These are phyloP conservation scores for Blastobotrys illinoisensis DNA, from an alignment of 1,139 yeast species.

Conservation along the genomic window DNA sequence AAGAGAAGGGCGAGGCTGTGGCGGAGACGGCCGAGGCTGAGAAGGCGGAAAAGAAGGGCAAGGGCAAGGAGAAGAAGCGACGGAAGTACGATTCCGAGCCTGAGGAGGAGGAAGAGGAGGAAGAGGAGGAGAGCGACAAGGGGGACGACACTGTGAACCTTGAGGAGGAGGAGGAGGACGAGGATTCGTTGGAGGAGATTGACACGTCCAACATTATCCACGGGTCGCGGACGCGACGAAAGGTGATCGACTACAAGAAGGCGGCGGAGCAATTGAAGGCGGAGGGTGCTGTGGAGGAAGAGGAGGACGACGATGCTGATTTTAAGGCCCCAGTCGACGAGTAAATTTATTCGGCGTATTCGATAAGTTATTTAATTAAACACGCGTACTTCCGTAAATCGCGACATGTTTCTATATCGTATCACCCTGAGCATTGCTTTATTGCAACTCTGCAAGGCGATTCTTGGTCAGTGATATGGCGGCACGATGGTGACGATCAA, in stretches of 20 bases:
- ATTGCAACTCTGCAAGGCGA: no score
- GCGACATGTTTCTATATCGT: no score
- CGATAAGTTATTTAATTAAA: no score
- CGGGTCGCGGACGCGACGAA: constrained; percentile 90
- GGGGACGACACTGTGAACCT: constrained; percentile 19
- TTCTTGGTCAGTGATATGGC: no score
- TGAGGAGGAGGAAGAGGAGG: constrained; percentile 37
- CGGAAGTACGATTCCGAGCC: constrained; percentile 30
- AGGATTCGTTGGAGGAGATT: constrained; percentile 77
- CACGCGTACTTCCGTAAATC: no score
- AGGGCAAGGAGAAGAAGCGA: constrained; percentile 24
- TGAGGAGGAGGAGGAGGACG: constrained; percentile 49
- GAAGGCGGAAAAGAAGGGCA: constrained; percentile 17
- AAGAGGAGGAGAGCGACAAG: constrained; percentile 23
- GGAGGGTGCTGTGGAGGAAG: constrained; percentile 37
- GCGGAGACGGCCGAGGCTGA: constrained; percentile 31
- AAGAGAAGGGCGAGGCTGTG: constrained; percentile 21
- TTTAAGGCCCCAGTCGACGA: constrained; percentile 30
- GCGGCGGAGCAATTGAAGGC: constrained; percentile 70
- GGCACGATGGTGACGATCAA: no score
- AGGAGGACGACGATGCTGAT: constrained; percentile 34
- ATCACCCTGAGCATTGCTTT: no score
- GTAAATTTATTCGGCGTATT: constrained; percentile 15
- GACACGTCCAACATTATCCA: constrained; percentile 79
- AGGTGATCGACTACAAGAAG: constrained; percentile 77